A percentile compares a stretch with the other conserved stretches of the same genome.
Conservation (phyloP, 2,329 filamentous ascomycete genomes). For the Botrytis elliptica region DNA sequence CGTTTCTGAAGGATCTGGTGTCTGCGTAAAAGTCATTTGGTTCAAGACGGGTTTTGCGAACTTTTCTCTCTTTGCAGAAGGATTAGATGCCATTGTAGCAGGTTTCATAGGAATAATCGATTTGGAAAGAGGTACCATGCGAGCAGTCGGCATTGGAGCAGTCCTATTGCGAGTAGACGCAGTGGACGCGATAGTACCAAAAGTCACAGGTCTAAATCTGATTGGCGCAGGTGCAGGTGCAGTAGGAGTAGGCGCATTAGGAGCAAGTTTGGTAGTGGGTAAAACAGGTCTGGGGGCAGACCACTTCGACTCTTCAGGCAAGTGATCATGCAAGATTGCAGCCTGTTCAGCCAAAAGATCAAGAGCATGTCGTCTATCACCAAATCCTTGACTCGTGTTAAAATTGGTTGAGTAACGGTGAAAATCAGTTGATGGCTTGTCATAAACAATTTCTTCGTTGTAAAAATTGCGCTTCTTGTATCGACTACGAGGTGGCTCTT, state of each 20-base stretch:
- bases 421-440: neutral
- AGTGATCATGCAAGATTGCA: neutral
- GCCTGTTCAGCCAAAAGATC: constrained; percentile 1
- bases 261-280: neutral
- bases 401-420: neutral
- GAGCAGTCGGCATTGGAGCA: neutral
- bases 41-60: no score
- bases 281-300: neutral
- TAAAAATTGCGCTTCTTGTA: neutral
- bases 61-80: neutral
- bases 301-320: neutral
- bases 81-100: neutral
- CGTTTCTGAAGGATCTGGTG: neutral
- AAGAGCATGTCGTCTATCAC: neutral
- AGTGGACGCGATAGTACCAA: neutral
- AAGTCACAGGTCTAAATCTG: neutral
- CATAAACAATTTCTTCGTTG: neutral
- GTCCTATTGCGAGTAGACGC: neutral
- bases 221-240: neutral
- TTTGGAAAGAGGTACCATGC: neutral
- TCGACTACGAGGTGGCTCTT: neutral
- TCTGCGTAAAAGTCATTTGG: neutral
- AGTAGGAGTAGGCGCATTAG: no score
- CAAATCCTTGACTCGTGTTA: neutral
- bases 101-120: accelerated